These are phyloP conservation scores for Eimeria zaria DNA, from an alignment of 169 alveolate species.

Conservation along the genomic window DNA sequence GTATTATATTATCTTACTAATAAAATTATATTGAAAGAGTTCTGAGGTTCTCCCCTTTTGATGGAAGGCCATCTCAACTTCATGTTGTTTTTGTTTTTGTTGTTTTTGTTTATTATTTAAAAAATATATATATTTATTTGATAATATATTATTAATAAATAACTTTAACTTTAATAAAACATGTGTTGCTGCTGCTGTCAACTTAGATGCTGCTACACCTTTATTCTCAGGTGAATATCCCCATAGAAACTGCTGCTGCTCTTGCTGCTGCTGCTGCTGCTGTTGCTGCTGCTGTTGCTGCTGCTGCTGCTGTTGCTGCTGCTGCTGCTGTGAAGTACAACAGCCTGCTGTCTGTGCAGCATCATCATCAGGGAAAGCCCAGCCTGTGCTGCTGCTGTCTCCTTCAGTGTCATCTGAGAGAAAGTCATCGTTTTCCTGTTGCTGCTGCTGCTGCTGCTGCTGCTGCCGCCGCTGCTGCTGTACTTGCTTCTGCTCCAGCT, in stretches of 20 bases:
- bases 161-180: not conserved
- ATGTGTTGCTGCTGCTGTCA: not conserved
- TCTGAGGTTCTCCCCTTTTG: conserved; percentile 16
- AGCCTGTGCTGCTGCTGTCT: not conserved
- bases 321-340: conserved; percentile 11
- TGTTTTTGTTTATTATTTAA: too few species aligned
- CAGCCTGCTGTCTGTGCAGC: not conserved
- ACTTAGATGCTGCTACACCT: not conserved
- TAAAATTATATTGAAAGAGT: conserved; percentile 40
- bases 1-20: conserved; percentile 25
- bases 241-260: not conserved
- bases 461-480: not conserved
- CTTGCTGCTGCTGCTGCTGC: not conserved
- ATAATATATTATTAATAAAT: not conserved
- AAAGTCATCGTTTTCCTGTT: too few species aligned
- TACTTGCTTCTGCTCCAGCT: too few species aligned
- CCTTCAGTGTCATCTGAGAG: not conserved
- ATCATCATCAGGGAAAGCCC: not conserved
- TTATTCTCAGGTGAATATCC: not conserved
- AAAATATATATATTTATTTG: not conserved
- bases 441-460: too few species aligned
- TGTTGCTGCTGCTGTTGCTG: not conserved
- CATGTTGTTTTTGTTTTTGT: not conserved
- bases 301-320: not conserved
- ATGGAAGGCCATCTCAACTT: conserved; percentile 38